Evolutionary conservation across 371 early-diverging fungal species (phyloP).

Genomic region (Mortierella sp.): DNA sequence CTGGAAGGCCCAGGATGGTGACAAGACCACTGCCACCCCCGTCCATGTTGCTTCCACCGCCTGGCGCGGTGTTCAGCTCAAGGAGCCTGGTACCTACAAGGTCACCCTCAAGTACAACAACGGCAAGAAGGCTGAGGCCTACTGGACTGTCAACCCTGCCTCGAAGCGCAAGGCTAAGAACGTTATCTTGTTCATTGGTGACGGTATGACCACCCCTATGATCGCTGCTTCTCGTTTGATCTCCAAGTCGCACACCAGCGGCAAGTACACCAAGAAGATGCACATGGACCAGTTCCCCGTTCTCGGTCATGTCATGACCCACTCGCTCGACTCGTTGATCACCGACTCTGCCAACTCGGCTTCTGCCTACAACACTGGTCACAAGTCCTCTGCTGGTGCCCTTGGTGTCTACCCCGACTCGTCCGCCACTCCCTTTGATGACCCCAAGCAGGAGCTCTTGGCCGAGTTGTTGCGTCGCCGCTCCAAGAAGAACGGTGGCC

Average conservation of each 20-base stretch:
- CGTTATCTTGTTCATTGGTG: constrained; percentile 77
- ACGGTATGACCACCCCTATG: constrained; percentile 75
- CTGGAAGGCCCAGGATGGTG: constrained; percentile 54
- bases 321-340: constrained; percentile 76
- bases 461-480: constrained; percentile 79
- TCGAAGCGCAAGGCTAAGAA: constrained; percentile 77
- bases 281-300: constrained; percentile 71
- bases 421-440: constrained; percentile 62
- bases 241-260: constrained; percentile 64
- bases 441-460: constrained; percentile 71
- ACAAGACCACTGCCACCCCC: constrained; percentile 47
- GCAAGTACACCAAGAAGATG: constrained; percentile 67
- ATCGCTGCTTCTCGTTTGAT: constrained; percentile 70
- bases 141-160: constrained; percentile 62
- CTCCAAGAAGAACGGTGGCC: constrained; percentile 63
- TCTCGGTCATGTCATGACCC: constrained; percentile 75
- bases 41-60: constrained; percentile 66
- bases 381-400: constrained; percentile 70
- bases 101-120: constrained; percentile 51
- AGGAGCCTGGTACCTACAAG: constrained; percentile 66
- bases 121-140: constrained; percentile 56
- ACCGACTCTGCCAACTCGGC: constrained; percentile 86
- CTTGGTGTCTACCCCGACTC: constrained; percentile 76
- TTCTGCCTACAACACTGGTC: constrained; percentile 74
- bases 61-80: constrained; percentile 66